phyloP scores from a whole-genome alignment of 352 stramenopile species.

The Globisporangium alternatum region DNA sequence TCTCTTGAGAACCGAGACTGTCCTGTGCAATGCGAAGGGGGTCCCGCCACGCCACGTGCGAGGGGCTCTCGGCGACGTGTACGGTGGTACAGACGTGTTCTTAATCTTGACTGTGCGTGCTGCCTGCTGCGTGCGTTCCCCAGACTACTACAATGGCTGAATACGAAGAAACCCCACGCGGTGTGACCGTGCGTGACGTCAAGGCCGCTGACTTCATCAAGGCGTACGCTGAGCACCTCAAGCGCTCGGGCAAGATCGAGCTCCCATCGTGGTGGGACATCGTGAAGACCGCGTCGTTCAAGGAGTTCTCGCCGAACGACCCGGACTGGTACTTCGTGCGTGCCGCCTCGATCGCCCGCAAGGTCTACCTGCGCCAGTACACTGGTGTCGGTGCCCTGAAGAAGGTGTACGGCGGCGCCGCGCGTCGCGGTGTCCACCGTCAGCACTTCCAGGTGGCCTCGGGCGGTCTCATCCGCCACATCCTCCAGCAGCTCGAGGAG shows the following conservation, averaged over 20 bases:
- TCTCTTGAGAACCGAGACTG: slow-evolving; percentile 87
- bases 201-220: slow-evolving; percentile 97
- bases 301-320: slow-evolving; percentile 97
- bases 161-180: slow-evolving; percentile 76
- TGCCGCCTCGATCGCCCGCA: slow-evolving; percentile 96
- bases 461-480: slow-evolving; percentile 96
- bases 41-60: slow-evolving; percentile 19
- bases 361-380: slow-evolving; percentile 98
- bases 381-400: slow-evolving; percentile 95
- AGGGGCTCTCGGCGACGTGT: slow-evolving; percentile 36
- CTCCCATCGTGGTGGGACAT: slow-evolving; percentile 97
- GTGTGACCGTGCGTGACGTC: slow-evolving; percentile 98
- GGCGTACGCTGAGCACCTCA: slow-evolving; percentile 98
- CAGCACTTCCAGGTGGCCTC: slow-evolving; percentile 96
- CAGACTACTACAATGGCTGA: slow-evolving; percentile 87
- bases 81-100: slow-evolving; percentile 91
- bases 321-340: slow-evolving; percentile 99
- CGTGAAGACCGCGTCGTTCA: slow-evolving; percentile 98
- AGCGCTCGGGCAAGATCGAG: slow-evolving; percentile 99
- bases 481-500: slow-evolving; percentile 97
- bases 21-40: slow-evolving; percentile 68
- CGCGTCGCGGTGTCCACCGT: slow-evolving; percentile 89
- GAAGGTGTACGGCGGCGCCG: slow-evolving; percentile 97
- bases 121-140: slow-evolving; percentile 8
- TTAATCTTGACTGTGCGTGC: slow-evolving; percentile 54